Evolutionary conservation across 805 yeast genomes (phyloP), one percentile per base, ranked within the genome.

Genomic region (Candida caryicola): DNA sequence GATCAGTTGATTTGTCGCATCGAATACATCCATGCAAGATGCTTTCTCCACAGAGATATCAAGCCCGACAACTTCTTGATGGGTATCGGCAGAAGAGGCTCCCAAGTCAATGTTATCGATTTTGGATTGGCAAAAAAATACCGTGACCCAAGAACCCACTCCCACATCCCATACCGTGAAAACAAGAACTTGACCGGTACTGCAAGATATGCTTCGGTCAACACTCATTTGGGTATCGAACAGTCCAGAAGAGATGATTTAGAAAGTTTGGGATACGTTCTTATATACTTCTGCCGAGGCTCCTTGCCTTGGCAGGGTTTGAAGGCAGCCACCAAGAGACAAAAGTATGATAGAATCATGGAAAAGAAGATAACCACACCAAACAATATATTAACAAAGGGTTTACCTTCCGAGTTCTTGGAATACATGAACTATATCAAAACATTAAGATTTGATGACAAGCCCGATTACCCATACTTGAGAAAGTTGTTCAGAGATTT

Each of bases 231-330:
- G 61, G 99, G 99, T 39, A 85, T 91, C 51, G 99, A 91, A 62
- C 99, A 91, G 67, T 81, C 89, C 52, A 81, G 99, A 70, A 80
- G 99, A 62, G 99, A 91, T 65, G 99, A 91, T 62, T 75, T 91
- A 53, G 99, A 93, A 68, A 82, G 93, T 45, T 76, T 91, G 56
- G 98, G 96, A 35, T 91, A 91, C 59, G 97, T 91, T 37, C 74
- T 93, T 52, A 86, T 91, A 52, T 91, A 91, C 66, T 93, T 91
- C 60, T 85, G 95, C 64, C 80, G 95, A 41, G 98, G 99, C 31
- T 85, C 95, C 13, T 77, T 91, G 54, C 99, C 99, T 38, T 91
- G 99, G 99, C 99, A 91, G 67, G 99, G 99, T 3, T 76, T 91
- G 55, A 89, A 89, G 66, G 99, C 98, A 28, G 93, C 91, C 17